These are phyloP conservation scores for Mortierella sp. DNA, from an alignment of 371 early-diverging fungal species.

Conservation along the genomic window DNA sequence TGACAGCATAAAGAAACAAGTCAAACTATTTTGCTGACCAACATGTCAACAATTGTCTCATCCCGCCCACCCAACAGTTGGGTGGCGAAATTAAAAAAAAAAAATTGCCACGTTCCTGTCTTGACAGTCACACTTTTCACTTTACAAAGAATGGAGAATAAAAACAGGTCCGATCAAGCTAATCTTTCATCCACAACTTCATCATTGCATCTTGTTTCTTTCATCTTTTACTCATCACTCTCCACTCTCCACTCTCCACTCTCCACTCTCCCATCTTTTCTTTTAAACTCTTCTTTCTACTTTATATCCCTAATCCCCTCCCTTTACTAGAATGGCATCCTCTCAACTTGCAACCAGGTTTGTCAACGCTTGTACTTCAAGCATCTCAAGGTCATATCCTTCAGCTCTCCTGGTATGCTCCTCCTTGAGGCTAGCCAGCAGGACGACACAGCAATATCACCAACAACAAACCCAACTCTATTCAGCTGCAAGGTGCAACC, in stretches of 20 bases:
- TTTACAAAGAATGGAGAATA: too few species aligned
- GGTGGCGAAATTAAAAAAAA: too few species aligned
- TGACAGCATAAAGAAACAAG: too few species aligned
- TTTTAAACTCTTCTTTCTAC: not conserved
- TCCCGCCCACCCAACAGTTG: too few species aligned
- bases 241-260: slow-evolving; percentile 9
- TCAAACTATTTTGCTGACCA: too few species aligned
- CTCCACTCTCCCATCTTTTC: not conserved
- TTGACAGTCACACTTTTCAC: too few species aligned
- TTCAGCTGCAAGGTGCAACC: not conserved
- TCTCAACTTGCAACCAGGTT: not conserved
- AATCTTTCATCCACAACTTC: not conserved
- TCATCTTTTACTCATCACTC: too few species aligned
- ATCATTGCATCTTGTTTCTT: not conserved
- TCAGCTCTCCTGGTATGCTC: slow-evolving; percentile 7
- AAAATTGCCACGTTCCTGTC: too few species aligned
- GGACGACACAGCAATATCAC: not conserved
- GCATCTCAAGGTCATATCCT: not conserved
- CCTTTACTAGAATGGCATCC: not conserved
- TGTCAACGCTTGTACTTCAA: not conserved
- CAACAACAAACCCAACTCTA: slow-evolving; percentile 1
- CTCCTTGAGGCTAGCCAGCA: slow-evolving; percentile 1
- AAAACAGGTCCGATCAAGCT: not conserved
- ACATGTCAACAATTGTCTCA: too few species aligned
- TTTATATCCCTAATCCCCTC: not conserved